phyloP scores from a whole-genome alignment of 177 flowering plant species.

The Vitis hybrid region DNA sequence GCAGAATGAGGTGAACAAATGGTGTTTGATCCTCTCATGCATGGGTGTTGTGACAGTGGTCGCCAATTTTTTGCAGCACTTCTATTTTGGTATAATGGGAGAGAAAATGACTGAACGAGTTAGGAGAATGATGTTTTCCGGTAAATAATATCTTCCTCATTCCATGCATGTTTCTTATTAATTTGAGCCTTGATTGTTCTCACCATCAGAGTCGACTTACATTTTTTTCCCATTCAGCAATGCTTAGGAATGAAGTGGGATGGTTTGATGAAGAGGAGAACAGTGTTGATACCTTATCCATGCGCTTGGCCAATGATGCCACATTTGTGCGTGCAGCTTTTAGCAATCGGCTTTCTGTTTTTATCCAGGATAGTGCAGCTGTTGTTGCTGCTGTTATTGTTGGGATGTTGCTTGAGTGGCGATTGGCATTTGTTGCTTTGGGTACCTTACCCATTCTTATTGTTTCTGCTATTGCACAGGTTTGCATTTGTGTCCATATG shows the following conservation, averaged over 20 bases:
- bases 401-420: constrained; percentile 82
- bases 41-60: constrained; percentile 95
- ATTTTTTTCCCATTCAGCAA: constrained; percentile 45
- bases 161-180: too few species aligned
- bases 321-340: constrained; percentile 97
- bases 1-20: constrained; percentile 65
- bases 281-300: constrained; percentile 86
- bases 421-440: constrained; percentile 85
- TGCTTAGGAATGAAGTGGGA: constrained; percentile 91
- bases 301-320: constrained; percentile 99
- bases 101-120: constrained; percentile 97
- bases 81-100: constrained; percentile 97
- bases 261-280: constrained; percentile 99
- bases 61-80: constrained; percentile 93
- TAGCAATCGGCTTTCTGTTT: constrained; percentile 93
- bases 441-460: constrained; percentile 80
- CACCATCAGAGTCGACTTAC: neutral
- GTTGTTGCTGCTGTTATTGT: constrained; percentile 78
- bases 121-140: constrained; percentile 94
- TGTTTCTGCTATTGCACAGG: constrained; percentile 91
- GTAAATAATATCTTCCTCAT: constrained; percentile 25
- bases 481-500: constrained; percentile 20
- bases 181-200: neutral
- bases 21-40: constrained; percentile 85
- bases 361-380: constrained; percentile 92